phyloP scores from a whole-genome alignment of 2,329 filamentous ascomycete species.

The Sphaerulina vaccinii region DNA sequence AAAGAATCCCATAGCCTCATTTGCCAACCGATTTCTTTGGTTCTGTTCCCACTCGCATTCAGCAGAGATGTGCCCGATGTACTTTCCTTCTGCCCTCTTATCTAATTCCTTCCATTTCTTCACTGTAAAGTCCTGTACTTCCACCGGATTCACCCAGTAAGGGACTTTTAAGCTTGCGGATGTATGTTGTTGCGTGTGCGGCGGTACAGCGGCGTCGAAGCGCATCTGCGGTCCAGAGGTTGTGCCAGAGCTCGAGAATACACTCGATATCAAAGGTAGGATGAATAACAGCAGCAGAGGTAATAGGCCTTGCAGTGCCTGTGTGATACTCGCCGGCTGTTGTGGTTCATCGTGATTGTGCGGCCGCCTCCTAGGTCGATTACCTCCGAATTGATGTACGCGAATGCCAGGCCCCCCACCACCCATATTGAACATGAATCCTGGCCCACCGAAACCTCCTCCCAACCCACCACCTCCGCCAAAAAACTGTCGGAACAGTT shows the following conservation, averaged over 20 bases:
- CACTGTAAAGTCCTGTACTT: conserved; percentile 68
- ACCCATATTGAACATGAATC: conserved; percentile 93
- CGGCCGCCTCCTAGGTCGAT: conserved; percentile 71
- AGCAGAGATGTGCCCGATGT: conserved; percentile 64
- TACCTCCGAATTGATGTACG: conserved; percentile 92
- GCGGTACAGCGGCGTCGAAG: conserved; percentile 69
- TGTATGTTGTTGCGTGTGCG: conserved; percentile 70
- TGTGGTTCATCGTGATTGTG: conserved; percentile 53
- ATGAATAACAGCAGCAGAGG: conserved; percentile 84
- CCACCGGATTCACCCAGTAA: conserved; percentile 81
- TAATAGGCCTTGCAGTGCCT: conserved; percentile 54
- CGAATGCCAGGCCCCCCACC: conserved; percentile 80
- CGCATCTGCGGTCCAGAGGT: conserved; percentile 67
- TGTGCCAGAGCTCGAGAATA: conserved; percentile 66
- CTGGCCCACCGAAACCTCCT: conserved; percentile 61
- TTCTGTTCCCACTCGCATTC: conserved; percentile 74
- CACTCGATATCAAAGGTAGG: conserved; percentile 74
- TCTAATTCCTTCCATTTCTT: conserved; percentile 74
- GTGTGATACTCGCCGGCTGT: conserved; percentile 52
- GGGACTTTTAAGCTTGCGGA: conserved; percentile 70
- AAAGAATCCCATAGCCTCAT: conserved; percentile 86
- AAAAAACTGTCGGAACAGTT: conserved; percentile 97
- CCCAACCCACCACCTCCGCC: conserved; percentile 60
- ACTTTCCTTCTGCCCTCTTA: conserved; percentile 70
- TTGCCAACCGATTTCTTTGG: conserved; percentile 63